phyloP scores from a whole-genome alignment of 2,329 filamentous ascomycete genomes.

The Calonectria leucothoes region DNA sequence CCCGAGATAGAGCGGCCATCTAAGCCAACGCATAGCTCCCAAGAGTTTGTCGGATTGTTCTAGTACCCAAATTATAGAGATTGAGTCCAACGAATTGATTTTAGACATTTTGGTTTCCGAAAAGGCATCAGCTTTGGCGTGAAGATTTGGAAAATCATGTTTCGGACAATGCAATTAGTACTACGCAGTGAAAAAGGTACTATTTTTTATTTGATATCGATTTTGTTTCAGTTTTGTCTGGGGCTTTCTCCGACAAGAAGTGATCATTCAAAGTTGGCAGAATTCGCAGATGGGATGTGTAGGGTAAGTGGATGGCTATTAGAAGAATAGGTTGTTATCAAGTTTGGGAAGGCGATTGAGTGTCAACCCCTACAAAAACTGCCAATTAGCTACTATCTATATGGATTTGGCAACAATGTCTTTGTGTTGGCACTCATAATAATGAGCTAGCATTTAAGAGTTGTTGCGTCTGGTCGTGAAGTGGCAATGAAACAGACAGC shows the following conservation, averaged over 20 bases:
- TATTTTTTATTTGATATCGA: not conserved
- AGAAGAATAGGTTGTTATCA: not conserved
- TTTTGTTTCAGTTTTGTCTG: not conserved
- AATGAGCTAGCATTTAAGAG: no score
- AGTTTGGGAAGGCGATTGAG: no score
- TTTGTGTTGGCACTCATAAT: no score
- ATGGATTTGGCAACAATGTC: no score
- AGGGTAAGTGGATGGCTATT: not conserved
- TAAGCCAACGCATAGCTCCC: not conserved
- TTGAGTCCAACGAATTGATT: not conserved
- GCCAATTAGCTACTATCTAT: no score
- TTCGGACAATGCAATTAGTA: not conserved
- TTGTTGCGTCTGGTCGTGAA: no score
- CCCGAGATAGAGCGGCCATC: not conserved
- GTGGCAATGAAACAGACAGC: no score
- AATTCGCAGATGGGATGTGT: not conserved
- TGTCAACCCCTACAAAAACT: no score
- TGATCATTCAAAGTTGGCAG: not conserved
- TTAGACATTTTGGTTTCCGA: not conserved
- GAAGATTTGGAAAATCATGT: not conserved
- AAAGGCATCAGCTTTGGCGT: not conserved
- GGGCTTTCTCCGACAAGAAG: not conserved
- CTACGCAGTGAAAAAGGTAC: no score
- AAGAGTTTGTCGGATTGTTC: not conserved
- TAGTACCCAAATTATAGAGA: not conserved